Base-by-base conservation (phyloP, 495 filamentous ascomycete genomes). In the Jackrogersella minutella region DNA sequence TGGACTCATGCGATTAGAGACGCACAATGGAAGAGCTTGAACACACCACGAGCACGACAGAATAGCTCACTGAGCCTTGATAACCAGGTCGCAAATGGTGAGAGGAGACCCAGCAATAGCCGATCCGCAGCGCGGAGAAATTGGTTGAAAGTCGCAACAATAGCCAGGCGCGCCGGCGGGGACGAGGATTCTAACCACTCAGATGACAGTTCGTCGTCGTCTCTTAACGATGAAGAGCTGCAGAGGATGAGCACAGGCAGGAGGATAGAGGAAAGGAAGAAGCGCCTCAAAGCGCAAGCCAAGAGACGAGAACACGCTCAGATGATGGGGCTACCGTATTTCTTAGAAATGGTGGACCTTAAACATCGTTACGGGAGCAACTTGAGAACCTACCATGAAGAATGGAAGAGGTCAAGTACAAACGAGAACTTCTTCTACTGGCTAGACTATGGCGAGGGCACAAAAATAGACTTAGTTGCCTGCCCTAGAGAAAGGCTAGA, bases 361-460 rank as follows among this genome's bases (percentile, higher is more conserved):
- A 93, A 96, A 75, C 93, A 97, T 70, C 86, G 93, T 2, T 93
- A 97, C 73, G 93, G 93, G 1, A 86, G 85, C 26, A 95, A 97
- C 67, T 77, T 97, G 31, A 83, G 89, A n/a, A 82, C 85, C 10
- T 97, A 97, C 68, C 93, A 97, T 73, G 81, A 83, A 34, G 86
- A 88, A 57, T 97, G 93, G 93, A 91, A 93, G 74, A 84, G 83
- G 56, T 79, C 84, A 2, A 81, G 89, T 9, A 93, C 91, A 0
- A 84, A 85, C 6, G 88, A 97, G 74, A 97, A 94, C 71, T 97
- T 96, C 81, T 97, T 97, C 74, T 93, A 92, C 76, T 97, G 93
- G 93, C 82, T 97, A n/a, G 93, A 97, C 73, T 78, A 91, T 49
- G 93, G 93, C 2, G 89, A 87, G 36, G 91, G 91, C 5, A 83